Evolutionary conservation across 805 yeast genomes (phyloP).

Genomic region (Metschnikowia baotianmanensis): DNA sequence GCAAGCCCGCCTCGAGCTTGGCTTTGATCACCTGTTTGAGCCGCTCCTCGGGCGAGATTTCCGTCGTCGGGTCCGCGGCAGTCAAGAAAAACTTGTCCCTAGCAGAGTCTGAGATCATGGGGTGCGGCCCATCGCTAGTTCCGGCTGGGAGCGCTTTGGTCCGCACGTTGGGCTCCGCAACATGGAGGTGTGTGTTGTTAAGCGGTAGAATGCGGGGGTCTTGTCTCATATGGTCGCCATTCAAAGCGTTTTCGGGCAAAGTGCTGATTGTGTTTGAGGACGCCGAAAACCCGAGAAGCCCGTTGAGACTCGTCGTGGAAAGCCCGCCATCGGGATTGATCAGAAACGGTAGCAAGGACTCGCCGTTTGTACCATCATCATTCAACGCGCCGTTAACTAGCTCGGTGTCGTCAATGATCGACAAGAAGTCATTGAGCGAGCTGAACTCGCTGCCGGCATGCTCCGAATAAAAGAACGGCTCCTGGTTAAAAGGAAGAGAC

Average conservation of each 20-base stretch:
- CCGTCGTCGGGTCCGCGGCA: slow-evolving; percentile 96
- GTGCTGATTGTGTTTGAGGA: slow-evolving; percentile 9
- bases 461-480: slow-evolving; percentile 82
- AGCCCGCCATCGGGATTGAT: slow-evolving; percentile 11
- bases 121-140: slow-evolving; percentile 21
- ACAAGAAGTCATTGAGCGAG: slow-evolving; percentile 81
- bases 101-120: slow-evolving; percentile 68
- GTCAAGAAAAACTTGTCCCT: slow-evolving; percentile 90
- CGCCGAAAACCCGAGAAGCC: slow-evolving; percentile 32
- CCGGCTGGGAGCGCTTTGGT: not conserved
- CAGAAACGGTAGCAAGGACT: slow-evolving; percentile 18
- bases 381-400: slow-evolving; percentile 48
- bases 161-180: slow-evolving; percentile 2
- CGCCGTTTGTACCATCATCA: slow-evolving; percentile 17
- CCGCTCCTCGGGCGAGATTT: slow-evolving; percentile 89
- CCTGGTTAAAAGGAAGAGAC: slow-evolving; percentile 50
- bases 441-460: slow-evolving; percentile 92
- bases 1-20: slow-evolving; percentile 86
- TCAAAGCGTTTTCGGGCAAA: slow-evolving; percentile 7
- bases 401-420: slow-evolving; percentile 87
- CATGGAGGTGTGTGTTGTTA: slow-evolving; percentile 10
- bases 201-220: slow-evolving; percentile 12
- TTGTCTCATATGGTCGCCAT: slow-evolving; percentile 6
- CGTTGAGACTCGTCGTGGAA: slow-evolving; percentile 13
- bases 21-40: slow-evolving; percentile 92